Evolutionary conservation across 1,284 basidiomycete genomes (phyloP).

Genomic region (Nidula niveotomentosa): DNA sequence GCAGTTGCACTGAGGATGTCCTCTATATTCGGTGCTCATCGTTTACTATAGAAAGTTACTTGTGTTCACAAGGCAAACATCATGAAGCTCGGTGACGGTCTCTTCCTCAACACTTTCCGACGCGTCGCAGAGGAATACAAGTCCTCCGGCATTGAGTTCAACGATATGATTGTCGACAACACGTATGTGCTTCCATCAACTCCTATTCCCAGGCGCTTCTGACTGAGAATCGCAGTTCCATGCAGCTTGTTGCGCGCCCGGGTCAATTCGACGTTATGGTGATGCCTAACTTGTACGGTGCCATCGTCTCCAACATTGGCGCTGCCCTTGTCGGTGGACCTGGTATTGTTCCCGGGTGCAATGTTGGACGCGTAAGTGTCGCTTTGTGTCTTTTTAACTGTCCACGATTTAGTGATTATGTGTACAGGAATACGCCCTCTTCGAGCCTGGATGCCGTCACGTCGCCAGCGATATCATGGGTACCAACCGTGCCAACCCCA

Average conservation of each 20-base stretch:
- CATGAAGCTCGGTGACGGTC: conserved; percentile 99
- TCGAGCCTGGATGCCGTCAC: conserved; percentile 99
- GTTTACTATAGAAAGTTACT: conserved; percentile 79
- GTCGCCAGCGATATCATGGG: conserved; percentile 99
- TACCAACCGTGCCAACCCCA: conserved; percentile 96
- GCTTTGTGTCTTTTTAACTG: conserved; percentile 1
- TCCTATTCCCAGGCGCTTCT: neutral
- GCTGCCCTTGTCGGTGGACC: conserved; percentile 98
- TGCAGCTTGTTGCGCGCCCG: conserved; percentile 97
- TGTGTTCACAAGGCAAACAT: conserved; percentile 99
- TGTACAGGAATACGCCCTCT: conserved; percentile 90
- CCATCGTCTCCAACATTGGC: conserved; percentile 98
- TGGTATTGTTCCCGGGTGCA: conserved; percentile 97
- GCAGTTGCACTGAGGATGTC: conserved; percentile 8
- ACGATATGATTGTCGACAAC: conserved; percentile 99
- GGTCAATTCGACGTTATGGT: conserved; percentile 99
- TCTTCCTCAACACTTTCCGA: conserved; percentile 99
- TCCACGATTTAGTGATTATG: conserved; percentile 4
- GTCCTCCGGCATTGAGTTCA: conserved; percentile 88
- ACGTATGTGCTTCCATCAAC: conserved; percentile 54
- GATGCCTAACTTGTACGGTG: conserved; percentile 97
- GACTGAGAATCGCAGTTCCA: conserved; percentile 58
- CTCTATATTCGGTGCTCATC: neutral
- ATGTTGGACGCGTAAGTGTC: conserved; percentile 83
- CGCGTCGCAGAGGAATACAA: conserved; percentile 95